Percentiles rank a stretch among this genome's conserved stretches.
Conservation (phyloP, 306 rosid genomes). For the Dicorynia guianensis region DNA sequence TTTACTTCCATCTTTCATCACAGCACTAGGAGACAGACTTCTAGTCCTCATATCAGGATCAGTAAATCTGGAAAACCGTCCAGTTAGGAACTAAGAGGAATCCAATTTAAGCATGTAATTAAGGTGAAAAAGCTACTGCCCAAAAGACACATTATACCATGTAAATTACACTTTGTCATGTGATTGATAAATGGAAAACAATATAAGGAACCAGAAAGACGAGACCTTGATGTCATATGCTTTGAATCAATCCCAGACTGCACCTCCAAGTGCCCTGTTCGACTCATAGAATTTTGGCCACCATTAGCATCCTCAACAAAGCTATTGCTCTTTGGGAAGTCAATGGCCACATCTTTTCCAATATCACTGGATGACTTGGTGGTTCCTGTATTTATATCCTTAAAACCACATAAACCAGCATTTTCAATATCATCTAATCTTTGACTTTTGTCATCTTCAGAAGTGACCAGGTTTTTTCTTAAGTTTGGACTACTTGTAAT, state of each 20-base stretch:
- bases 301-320: constrained; percentile 40
- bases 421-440: constrained; percentile 40
- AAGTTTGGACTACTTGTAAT: constrained; percentile 45
- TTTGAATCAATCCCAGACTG: constrained; percentile 50
- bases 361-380: constrained; percentile 41
- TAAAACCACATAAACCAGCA: constrained; percentile 47
- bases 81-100: constrained; percentile 50
- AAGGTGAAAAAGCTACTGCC: constrained; percentile 42
- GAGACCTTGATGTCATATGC: constrained; percentile 66
- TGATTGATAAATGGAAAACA: constrained; percentile 37
- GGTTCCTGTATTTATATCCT: constrained; percentile 43
- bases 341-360: constrained; percentile 51
- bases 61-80: constrained; percentile 58
- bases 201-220: constrained; percentile 32
- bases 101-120: constrained; percentile 39
- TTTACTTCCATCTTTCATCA: constrained; percentile 59
- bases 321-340: constrained; percentile 23
- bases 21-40: constrained; percentile 61
- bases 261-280: constrained; percentile 48
- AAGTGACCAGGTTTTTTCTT: constrained; percentile 34
- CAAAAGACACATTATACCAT: constrained; percentile 22
- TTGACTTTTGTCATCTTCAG: constrained; percentile 50
- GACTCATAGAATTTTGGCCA: constrained; percentile 41
- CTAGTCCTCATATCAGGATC: constrained; percentile 53
- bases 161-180: constrained; percentile 33